Conservation (phyloP, 2,329 filamentous ascomycete species). For the Epichloe bromicola region DNA sequence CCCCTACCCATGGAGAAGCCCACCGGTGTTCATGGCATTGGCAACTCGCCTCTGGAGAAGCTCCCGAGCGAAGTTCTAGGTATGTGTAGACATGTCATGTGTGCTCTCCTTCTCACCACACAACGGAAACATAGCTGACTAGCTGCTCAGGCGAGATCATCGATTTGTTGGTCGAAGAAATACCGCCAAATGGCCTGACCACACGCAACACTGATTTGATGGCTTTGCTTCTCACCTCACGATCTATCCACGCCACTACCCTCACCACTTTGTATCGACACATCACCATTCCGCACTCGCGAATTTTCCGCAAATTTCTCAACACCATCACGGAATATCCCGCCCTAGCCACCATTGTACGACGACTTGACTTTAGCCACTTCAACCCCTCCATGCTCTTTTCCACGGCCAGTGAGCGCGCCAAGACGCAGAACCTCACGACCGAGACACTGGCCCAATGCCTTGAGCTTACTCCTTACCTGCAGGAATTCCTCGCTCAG, state of each 20-base stretch:
- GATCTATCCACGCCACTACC: constrained; percentile 58
- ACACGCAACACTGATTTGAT: constrained; percentile 69
- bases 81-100: constrained; percentile 28
- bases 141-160: constrained; percentile 51
- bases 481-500: constrained; percentile 68
- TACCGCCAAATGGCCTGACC: constrained; percentile 58
- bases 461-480: constrained; percentile 55
- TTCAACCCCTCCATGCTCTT: constrained; percentile 72
- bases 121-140: constrained; percentile 3
- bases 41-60: constrained; percentile 47
- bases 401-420: constrained; percentile 59
- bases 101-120: neutral
- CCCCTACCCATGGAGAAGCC: constrained; percentile 19
- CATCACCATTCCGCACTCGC: constrained; percentile 71
- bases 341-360: constrained; percentile 59
- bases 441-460: constrained; percentile 59
- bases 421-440: constrained; percentile 63
- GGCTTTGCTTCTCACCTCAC: constrained; percentile 64
- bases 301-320: constrained; percentile 72
- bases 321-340: constrained; percentile 54
- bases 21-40: constrained; percentile 23
- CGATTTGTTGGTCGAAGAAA: constrained; percentile 58
- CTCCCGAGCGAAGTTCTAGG: constrained; percentile 59
- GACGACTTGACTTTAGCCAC: constrained; percentile 72
- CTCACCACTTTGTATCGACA: constrained; percentile 63